phyloP scores from a whole-genome alignment of 2,329 filamentous ascomycete genomes.

The Xylaria sp. region DNA sequence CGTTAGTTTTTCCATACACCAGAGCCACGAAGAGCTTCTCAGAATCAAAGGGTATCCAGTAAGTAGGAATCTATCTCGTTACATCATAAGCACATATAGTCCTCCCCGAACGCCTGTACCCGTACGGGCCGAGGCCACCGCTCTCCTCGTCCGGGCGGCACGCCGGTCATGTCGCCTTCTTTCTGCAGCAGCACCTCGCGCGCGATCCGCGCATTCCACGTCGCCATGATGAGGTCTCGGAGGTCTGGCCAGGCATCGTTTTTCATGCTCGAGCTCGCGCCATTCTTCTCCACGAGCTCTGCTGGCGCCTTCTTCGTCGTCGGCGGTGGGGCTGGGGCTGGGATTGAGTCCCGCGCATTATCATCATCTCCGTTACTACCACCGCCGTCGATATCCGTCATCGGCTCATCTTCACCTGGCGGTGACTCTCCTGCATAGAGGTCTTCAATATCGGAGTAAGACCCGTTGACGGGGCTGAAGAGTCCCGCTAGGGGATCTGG shows the following conservation, averaged over 20 bases:
- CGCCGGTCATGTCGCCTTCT: background rate
- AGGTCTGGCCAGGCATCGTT: constrained; percentile 43
- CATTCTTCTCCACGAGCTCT: background rate
- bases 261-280: no score
- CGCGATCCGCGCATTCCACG: constrained; percentile 30
- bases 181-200: constrained; percentile 16
- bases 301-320: background rate
- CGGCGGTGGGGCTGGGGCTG: no score
- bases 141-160: background rate
- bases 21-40: background rate
- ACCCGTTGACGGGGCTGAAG: no score
- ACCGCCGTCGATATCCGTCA: no score
- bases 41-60: no score
- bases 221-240: constrained; percentile 24
- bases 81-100: constrained; percentile 11
- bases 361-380: no score
- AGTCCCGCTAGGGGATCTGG: no score
- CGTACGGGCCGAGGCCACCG: constrained; percentile 18
- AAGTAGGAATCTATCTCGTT: background rate
- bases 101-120: rapidly evolving
- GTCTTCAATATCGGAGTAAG: no score
- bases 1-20: background rate
- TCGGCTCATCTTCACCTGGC: no score
- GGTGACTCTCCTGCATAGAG: no score
- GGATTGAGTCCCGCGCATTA: no score